These are phyloP conservation scores for Arctostaphylos glauca DNA, from an alignment of 148 eudicot genomes.

Conservation along the genomic window DNA sequence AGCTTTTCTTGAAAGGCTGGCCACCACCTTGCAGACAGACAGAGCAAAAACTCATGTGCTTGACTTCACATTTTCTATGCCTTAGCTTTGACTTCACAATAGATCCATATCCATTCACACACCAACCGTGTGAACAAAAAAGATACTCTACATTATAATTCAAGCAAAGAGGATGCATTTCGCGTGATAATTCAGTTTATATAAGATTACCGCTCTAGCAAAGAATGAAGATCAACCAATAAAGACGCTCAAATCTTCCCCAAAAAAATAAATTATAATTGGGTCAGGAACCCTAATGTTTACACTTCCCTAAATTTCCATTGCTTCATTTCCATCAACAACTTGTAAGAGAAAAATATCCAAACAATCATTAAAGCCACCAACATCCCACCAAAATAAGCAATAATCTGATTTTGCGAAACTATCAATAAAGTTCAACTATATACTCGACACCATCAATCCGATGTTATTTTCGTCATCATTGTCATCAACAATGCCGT, in stretches of 20 bases:
- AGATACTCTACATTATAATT: not conserved
- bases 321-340: not conserved
- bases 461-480: conserved; percentile 33
- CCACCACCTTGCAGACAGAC: not conserved
- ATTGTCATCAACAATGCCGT: conserved; percentile 34
- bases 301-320: not conserved
- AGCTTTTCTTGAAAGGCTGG: not conserved
- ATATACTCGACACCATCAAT: not conserved
- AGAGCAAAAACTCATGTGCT: not conserved
- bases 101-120: not conserved
- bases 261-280: not conserved
- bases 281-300: not conserved
- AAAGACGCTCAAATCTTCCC: not conserved
- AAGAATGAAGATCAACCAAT: not conserved
- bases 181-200: not conserved
- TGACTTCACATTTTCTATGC: not conserved
- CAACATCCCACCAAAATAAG: conserved; percentile 11
- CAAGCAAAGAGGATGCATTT: not conserved
- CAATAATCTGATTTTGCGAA: not conserved
- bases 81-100: not conserved
- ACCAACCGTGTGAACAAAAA: not conserved
- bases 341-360: not conserved
- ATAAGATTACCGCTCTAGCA: not conserved
- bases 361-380: not conserved
- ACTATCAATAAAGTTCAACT: not conserved